Conservation (phyloP, 1,284 basidiomycete genomes). For the Athelia sp. region DNA sequence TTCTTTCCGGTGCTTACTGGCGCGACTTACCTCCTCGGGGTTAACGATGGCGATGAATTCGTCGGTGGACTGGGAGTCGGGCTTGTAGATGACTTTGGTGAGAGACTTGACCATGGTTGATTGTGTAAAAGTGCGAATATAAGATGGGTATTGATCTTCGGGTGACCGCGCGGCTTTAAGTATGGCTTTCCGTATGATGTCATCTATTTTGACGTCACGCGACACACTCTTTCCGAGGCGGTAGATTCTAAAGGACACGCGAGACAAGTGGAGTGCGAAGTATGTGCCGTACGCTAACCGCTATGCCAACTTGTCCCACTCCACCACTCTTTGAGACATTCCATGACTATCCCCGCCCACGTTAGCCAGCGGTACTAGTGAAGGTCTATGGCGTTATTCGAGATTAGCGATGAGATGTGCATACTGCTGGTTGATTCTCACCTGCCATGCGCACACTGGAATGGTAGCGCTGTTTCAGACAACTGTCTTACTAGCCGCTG, state of each 20-base stretch:
- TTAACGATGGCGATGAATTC: slow-evolving; percentile 70
- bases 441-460: slow-evolving; percentile 94
- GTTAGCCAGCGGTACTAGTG: slow-evolving; percentile 39
- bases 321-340: not conserved
- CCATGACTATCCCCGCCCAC: slow-evolving; percentile 13
- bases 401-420: slow-evolving; percentile 5
- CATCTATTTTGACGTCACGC: not conserved
- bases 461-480: slow-evolving; percentile 73
- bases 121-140: not conserved
- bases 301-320: not conserved
- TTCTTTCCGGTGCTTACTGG: slow-evolving; percentile 8
- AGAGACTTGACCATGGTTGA: slow-evolving; percentile 44
- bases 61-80: slow-evolving; percentile 62
- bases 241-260: too few species aligned
- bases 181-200: not conserved
- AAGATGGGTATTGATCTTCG: not conserved
- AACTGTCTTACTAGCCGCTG: slow-evolving; percentile 63
- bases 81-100: slow-evolving; percentile 75
- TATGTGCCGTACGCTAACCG: not conserved
- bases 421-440: slow-evolving; percentile 26
- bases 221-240: too few species aligned
- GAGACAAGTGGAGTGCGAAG: not conserved
- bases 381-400: slow-evolving; percentile 30
- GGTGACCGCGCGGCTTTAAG: not conserved
- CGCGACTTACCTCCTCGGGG: slow-evolving; percentile 47